A percentile compares a stretch with the other conserved stretches of the same genome.
Evolutionary conservation across 202 grass and related monocot genomes (phyloP).

Genomic region (Tripidium arundinaceum): DNA sequence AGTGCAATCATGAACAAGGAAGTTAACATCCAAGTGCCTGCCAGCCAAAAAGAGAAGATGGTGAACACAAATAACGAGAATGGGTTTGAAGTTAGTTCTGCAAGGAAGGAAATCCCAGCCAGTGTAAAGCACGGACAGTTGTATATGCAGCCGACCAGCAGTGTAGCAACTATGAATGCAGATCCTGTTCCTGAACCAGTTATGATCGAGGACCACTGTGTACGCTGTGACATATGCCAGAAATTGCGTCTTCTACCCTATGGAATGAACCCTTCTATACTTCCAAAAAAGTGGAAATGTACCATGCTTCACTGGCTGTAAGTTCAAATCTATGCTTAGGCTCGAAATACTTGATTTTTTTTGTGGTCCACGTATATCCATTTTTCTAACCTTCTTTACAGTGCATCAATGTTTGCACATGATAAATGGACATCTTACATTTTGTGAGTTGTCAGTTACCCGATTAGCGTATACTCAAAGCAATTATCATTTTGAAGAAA

Average conservation of each 20-base stretch:
- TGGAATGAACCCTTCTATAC: slow-evolving; percentile 52
- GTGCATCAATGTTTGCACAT: background rate
- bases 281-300: slow-evolving; percentile 73
- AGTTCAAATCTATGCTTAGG: slow-evolving; percentile 36
- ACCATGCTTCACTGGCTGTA: slow-evolving; percentile 86
- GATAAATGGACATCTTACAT: background rate
- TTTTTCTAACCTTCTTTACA: background rate
- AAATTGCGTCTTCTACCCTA: slow-evolving; percentile 80
- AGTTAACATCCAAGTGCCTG: background rate
- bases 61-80: slow-evolving; percentile 40
- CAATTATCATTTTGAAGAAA: background rate
- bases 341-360: slow-evolving; percentile 19
- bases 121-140: slow-evolving; percentile 35
- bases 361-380: background rate
- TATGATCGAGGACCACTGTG: slow-evolving; percentile 71
- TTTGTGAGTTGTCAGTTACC: background rate
- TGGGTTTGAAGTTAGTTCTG: slow-evolving; percentile 17
- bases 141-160: slow-evolving; percentile 26
- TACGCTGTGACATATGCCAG: slow-evolving; percentile 64
- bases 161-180: slow-evolving; percentile 8
- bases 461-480: background rate
- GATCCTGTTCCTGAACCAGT: slow-evolving; percentile 30
- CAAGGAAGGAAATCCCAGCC: slow-evolving; percentile 36
- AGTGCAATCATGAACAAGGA: slow-evolving; percentile 13
- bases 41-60: slow-evolving; percentile 25